phyloP scores from a whole-genome alignment of 441 rosid genomes.

The Populus hybrid region DNA sequence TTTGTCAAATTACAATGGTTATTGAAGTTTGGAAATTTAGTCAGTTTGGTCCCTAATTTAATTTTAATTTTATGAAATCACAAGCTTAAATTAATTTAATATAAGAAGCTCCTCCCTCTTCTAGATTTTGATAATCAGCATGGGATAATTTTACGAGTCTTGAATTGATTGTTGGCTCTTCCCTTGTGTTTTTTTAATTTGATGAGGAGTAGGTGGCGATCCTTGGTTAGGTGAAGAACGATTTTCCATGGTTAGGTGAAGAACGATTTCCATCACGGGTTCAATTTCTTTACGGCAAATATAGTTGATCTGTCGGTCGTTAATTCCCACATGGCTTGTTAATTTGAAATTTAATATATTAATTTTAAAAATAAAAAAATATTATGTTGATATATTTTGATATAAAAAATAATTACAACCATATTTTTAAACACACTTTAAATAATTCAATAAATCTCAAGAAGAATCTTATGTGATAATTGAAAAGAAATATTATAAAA shows the following conservation, averaged over 20 bases:
- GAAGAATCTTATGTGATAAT: too few relatives aligned
- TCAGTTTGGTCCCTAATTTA: not conserved
- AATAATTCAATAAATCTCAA: too few relatives aligned
- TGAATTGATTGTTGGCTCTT: not conserved
- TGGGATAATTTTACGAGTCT: not conserved
- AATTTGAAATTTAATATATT: too few relatives aligned
- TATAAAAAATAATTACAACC: too few relatives aligned
- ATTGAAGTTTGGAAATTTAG: not conserved
- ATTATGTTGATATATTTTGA: too few relatives aligned
- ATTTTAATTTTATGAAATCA: too few relatives aligned
- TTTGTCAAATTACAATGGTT: not conserved
- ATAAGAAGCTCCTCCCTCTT: not conserved
- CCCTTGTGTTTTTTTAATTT: too few relatives aligned
- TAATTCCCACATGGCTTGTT: too few relatives aligned
- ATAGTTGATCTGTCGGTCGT: not conserved
- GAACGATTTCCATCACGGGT: not conserved
- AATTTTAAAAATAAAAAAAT: too few relatives aligned
- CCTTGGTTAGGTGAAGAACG: not conserved
- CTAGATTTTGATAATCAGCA: not conserved
- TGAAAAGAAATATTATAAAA: too few relatives aligned
- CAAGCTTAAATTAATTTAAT: not conserved
- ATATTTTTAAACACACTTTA: too few relatives aligned
- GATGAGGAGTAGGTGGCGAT: not conserved
- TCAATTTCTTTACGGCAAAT: too few relatives aligned
- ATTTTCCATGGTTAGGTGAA: not conserved